phyloP scores from a whole-genome alignment of 495 filamentous ascomycete genomes.

The Neurospora hispaniola region DNA sequence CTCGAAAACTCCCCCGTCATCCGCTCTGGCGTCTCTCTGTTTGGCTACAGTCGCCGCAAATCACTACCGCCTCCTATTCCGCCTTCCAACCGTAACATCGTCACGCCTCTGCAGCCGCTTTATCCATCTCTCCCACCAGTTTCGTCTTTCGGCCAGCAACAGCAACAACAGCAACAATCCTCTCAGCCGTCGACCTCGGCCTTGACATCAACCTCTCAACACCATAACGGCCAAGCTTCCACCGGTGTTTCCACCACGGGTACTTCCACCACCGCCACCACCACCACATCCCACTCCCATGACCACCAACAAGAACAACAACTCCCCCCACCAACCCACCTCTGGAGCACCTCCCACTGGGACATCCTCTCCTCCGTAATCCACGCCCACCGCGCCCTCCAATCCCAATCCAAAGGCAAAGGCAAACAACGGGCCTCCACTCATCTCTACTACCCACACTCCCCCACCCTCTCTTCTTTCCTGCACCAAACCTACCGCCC shows the following conservation, averaged over 20 bases:
- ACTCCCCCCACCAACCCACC: not conserved
- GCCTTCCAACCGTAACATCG: not conserved
- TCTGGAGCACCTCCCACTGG: conserved; percentile 35
- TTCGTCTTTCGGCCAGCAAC: not conserved
- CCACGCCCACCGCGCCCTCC: conserved; percentile 15
- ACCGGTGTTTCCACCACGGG: not conserved
- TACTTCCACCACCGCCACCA: not conserved
- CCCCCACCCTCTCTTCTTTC: not conserved
- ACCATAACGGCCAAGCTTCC: not conserved
- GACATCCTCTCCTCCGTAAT: conserved; percentile 25
- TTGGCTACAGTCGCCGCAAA: not conserved
- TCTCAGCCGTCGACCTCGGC: not conserved
- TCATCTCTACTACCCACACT: not conserved
- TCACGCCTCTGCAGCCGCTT: not conserved
- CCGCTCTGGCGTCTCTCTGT: not conserved
- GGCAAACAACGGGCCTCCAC: not conserved
- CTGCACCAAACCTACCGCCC: not conserved
- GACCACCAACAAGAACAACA: not conserved
- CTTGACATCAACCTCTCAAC: not conserved
- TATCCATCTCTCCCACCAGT: not conserved
- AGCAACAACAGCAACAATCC: not conserved
- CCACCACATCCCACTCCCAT: not conserved
- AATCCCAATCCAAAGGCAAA: conserved; percentile 15
- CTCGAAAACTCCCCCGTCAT: not conserved
- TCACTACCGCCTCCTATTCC: not conserved